Percentiles rank a stretch among this genome's conserved stretches.
Conservation (phyloP, 495 filamentous ascomycete genomes). For the Pseudomonodictys pantanalensis region DNA sequence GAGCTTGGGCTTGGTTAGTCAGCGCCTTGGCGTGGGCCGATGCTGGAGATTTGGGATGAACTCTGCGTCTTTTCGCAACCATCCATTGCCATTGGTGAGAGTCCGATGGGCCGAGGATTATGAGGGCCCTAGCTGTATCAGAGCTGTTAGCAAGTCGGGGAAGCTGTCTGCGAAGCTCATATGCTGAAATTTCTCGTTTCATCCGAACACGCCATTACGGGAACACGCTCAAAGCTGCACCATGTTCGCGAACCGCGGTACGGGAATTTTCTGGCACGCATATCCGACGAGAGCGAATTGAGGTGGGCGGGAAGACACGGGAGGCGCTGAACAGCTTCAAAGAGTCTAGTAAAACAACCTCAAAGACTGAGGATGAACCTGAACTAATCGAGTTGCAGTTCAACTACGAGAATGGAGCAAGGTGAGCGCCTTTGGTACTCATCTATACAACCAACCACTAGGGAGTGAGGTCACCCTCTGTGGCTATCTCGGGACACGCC, state of each 20-base stretch:
- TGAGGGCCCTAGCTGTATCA: neutral
- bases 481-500: slow-evolving; percentile 66
- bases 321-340: slow-evolving; percentile 17
- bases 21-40: slow-evolving; percentile 1
- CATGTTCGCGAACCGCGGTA: slow-evolving; percentile 17
- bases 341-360: slow-evolving; percentile 3
- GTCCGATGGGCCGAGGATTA: neutral
- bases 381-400: neutral
- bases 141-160: neutral
- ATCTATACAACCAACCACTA: slow-evolving; percentile 15
- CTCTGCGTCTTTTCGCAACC: neutral
- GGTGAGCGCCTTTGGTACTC: slow-evolving; percentile 35
- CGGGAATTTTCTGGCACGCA: slow-evolving; percentile 1
- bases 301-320: neutral
- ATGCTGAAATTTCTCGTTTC: slow-evolving; percentile 46
- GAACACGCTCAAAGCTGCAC: neutral
- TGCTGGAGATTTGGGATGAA: neutral
- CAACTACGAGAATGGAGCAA: slow-evolving; percentile 56
- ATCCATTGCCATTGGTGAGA: neutral
- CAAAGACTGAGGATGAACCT: neutral
- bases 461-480: slow-evolving; percentile 60
- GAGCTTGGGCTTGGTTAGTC: slow-evolving; percentile 19
- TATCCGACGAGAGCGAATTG: neutral
- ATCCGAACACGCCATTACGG: slow-evolving; percentile 32
- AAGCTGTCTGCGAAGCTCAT: slow-evolving; percentile 36